Percentiles rank a stretch among this genome's conserved stretches.
phyloP scores from a whole-genome alignment of 768 basidiomycete species.

The Astraeus odoratus region DNA sequence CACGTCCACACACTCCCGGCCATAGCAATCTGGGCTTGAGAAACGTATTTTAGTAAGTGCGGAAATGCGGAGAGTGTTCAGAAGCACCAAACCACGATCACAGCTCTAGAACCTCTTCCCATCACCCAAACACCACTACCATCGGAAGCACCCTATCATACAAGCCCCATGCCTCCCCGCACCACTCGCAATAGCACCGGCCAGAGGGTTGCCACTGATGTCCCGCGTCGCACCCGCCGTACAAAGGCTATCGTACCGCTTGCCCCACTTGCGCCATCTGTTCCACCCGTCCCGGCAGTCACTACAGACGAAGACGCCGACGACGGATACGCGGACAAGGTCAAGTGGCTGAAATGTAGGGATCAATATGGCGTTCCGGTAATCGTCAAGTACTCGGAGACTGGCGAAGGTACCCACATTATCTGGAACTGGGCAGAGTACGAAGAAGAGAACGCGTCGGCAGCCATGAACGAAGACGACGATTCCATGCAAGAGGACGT shows the following conservation, averaged over 20 bases:
- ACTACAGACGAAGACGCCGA: neutral
- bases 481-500: conserved; percentile 8
- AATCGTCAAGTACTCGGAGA: conserved; percentile 7
- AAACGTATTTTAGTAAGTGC: conserved; percentile 19
- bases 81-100: neutral
- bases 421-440: conserved; percentile 7
- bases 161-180: conserved; percentile 18
- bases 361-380: conserved; percentile 9
- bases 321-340: neutral
- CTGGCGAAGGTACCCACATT: conserved; percentile 8
- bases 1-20: conserved; percentile 1
- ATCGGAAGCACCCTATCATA: neutral
- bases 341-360: conserved; percentile 8
- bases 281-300: neutral
- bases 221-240: conserved; percentile 11
- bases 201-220: neutral
- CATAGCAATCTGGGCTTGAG: conserved; percentile 12
- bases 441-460: conserved; percentile 9
- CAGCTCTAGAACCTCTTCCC: neutral
- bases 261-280: neutral
- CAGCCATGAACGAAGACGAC: conserved; percentile 9
- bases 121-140: neutral
- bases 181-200: conserved; percentile 13
- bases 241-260: conserved; percentile 14
- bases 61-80: neutral